These are phyloP conservation scores for Starmerella roubikii DNA, from an alignment of 805 yeast genomes.

Conservation along the genomic window DNA sequence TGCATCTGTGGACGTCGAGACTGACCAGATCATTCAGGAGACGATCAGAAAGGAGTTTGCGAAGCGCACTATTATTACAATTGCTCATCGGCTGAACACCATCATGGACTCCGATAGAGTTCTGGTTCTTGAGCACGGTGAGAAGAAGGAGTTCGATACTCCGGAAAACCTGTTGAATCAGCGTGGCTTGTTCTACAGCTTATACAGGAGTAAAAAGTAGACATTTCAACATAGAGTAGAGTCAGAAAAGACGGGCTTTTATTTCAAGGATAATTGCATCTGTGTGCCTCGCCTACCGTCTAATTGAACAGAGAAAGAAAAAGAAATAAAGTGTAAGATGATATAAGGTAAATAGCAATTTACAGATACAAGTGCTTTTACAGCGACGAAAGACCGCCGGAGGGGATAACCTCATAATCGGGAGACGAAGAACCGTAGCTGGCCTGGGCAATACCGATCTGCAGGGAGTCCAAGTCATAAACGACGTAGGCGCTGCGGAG, in stretches of 20 bases:
- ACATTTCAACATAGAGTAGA: no score
- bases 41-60: slow-evolving; percentile 55
- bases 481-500: slow-evolving; percentile 52
- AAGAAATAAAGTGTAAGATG: no score
- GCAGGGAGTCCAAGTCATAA: slow-evolving; percentile 43
- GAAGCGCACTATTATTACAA: slow-evolving; percentile 62
- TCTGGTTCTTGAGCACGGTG: slow-evolving; percentile 56
- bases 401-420: slow-evolving; percentile 21
- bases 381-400: slow-evolving; percentile 11
- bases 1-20: slow-evolving; percentile 70
- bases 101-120: slow-evolving; percentile 67
- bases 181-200: slow-evolving; percentile 17
- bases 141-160: slow-evolving; percentile 55
- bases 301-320: no score
- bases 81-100: slow-evolving; percentile 74
- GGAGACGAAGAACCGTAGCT: slow-evolving; percentile 20
- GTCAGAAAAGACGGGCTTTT: no score
- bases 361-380: no score
- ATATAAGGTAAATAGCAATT: not conserved
- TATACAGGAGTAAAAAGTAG: slow-evolving; percentile 14
- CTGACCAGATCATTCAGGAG: slow-evolving; percentile 61
- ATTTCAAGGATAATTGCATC: no score
- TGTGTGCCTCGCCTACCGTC: no score
- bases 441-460: slow-evolving; percentile 45
- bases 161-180: slow-evolving; percentile 29